Evolutionary conservation across 805 yeast species (phyloP).

Genomic region (Candida stauntonica): DNA sequence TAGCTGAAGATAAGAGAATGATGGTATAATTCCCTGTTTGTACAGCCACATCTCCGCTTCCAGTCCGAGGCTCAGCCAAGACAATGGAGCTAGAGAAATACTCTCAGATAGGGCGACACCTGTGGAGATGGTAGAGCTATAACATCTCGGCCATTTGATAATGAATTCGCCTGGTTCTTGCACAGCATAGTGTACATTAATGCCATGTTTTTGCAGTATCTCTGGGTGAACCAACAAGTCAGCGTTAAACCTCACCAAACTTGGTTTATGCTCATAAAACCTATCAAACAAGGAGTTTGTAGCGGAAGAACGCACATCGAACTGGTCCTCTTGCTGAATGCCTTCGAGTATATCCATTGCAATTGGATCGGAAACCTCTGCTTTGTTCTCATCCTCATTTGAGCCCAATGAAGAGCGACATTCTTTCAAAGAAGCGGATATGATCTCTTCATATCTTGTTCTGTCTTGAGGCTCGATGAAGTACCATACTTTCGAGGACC

Average conservation of each 20-base stretch:
- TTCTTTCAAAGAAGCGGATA: conserved; percentile 40
- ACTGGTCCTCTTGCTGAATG: conserved; percentile 14
- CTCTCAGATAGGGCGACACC: conserved; percentile 57
- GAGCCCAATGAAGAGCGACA: conserved; percentile 2
- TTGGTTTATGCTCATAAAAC: conserved; percentile 17
- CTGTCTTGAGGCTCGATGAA: conserved; percentile 55
- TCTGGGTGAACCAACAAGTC: conserved; percentile 49
- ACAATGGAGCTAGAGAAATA: conserved; percentile 49
- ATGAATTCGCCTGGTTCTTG: conserved; percentile 62
- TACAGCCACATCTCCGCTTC: conserved; percentile 50
- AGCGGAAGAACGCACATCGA: conserved; percentile 14
- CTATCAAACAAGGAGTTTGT: conserved; percentile 16
- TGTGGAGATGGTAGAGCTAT: conserved; percentile 45
- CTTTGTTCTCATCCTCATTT: neutral
- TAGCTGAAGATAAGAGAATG: conserved; percentile 47
- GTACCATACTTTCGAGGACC: conserved; percentile 56
- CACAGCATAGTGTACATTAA: conserved; percentile 40
- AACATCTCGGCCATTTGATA: conserved; percentile 52
- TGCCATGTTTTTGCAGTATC: conserved; percentile 42
- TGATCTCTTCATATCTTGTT: conserved; percentile 49
- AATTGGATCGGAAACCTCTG: conserved; percentile 11
- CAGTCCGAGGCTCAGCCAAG: conserved; percentile 49
- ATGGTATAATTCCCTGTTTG: conserved; percentile 45
- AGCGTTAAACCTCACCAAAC: conserved; percentile 30
- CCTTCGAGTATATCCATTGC: conserved; percentile 20